Evolutionary conservation across 208 protist genomes (phyloP).

Genomic region (Histomonas meleagridis): DNA sequence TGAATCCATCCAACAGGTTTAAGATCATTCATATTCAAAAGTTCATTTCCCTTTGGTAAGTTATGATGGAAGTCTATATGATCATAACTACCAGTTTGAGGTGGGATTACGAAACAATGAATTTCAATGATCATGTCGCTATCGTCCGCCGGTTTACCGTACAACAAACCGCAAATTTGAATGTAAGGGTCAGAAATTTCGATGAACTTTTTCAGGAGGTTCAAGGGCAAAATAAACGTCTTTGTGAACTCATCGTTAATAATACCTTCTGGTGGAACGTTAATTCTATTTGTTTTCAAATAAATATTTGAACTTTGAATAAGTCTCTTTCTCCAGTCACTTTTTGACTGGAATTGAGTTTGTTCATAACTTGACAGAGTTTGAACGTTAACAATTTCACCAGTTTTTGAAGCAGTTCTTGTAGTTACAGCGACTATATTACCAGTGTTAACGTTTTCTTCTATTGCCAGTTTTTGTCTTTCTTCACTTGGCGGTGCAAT

Average conservation of each 20-base stretch:
- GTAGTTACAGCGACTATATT: constrained; percentile 23
- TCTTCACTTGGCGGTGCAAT: constrained; percentile 91
- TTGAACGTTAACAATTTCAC: constrained; percentile 74
- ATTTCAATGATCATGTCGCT: constrained; percentile 78
- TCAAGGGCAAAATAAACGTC: constrained; percentile 79
- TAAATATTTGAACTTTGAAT: constrained; percentile 75
- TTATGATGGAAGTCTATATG: constrained; percentile 58
- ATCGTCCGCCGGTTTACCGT: constrained; percentile 70
- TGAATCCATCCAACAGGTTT: constrained; percentile 84
- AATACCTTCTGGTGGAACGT: constrained; percentile 70
- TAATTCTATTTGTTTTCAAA: constrained; percentile 78
- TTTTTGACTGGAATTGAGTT: constrained; percentile 64
- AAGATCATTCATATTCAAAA: constrained; percentile 67
- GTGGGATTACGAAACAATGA: constrained; percentile 73
- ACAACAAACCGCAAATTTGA: constrained; percentile 75
- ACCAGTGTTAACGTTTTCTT: constrained; percentile 52
- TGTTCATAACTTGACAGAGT: constrained; percentile 73
- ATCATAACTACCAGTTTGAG: constrained; percentile 72
- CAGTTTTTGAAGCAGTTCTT: constrained; percentile 50
- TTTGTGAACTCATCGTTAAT: constrained; percentile 53
- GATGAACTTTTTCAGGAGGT: constrained; percentile 81
- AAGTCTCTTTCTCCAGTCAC: constrained; percentile 78
- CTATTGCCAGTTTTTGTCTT: constrained; percentile 84
- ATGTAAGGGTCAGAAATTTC: constrained; percentile 72
- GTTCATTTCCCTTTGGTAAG: constrained; percentile 59